A percentile compares a stretch with the other conserved stretches of the same genome.
Conservation (phyloP, 2,329 filamentous ascomycete genomes). For the Trichoderma atrobrunneum region DNA sequence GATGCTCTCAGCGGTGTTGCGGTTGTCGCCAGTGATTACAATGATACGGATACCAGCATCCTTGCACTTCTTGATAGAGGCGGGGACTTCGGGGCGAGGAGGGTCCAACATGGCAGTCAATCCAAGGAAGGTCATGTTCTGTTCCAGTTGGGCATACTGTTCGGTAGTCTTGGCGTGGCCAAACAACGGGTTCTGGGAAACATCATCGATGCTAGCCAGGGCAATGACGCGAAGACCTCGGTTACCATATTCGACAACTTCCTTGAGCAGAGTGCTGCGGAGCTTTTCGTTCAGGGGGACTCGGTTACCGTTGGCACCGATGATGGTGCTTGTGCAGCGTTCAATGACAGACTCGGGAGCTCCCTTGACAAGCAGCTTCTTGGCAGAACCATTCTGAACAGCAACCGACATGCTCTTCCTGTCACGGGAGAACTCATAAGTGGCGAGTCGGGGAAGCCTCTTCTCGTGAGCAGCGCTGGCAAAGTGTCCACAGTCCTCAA, state of each 20-base stretch:
- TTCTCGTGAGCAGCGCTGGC: slow-evolving; percentile 83
- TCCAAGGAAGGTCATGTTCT: slow-evolving; percentile 90
- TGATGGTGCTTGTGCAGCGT: slow-evolving; percentile 77
- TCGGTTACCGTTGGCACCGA: slow-evolving; percentile 75
- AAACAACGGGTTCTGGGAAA: slow-evolving; percentile 67
- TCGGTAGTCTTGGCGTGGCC: slow-evolving; percentile 74
- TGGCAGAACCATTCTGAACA: slow-evolving; percentile 64
- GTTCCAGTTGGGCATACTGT: slow-evolving; percentile 84
- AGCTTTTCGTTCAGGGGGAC: slow-evolving; percentile 70
- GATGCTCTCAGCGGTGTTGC: slow-evolving; percentile 95
- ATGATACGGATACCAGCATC: slow-evolving; percentile 94
- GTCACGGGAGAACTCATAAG: slow-evolving; percentile 95
- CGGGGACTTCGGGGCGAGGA: slow-evolving; percentile 84
- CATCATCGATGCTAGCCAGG: slow-evolving; percentile 77
- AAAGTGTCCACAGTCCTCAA: slow-evolving; percentile 70
- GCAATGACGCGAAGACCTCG: slow-evolving; percentile 92
- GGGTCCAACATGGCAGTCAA: slow-evolving; percentile 96
- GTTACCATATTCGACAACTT: slow-evolving; percentile 88
- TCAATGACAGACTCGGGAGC: slow-evolving; percentile 93
- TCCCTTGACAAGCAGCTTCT: slow-evolving; percentile 92
- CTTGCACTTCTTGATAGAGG: slow-evolving; percentile 83
- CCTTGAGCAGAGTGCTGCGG: slow-evolving; percentile 66
- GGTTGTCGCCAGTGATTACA: slow-evolving; percentile 97
- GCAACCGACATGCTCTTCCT: slow-evolving; percentile 99
- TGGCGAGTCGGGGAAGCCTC: slow-evolving; percentile 70